These are phyloP conservation scores for Pseudonitzschia multistriata DNA, from an alignment of 108 stramenopile genomes.

Conservation along the genomic window DNA sequence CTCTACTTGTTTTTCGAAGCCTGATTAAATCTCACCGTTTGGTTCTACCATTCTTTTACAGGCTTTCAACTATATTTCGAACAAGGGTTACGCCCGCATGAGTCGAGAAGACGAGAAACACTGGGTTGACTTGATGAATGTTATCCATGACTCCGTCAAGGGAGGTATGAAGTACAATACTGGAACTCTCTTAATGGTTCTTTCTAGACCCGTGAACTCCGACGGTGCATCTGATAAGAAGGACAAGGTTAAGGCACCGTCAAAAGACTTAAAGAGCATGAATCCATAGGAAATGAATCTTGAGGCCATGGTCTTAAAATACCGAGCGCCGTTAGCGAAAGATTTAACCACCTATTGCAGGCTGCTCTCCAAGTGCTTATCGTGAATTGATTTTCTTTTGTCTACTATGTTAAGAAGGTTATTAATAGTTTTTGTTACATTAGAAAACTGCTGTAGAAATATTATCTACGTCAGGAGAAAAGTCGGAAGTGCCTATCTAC, in stretches of 20 bases:
- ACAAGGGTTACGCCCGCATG: constrained; percentile 90
- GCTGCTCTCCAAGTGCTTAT: neutral
- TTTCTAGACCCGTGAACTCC: constrained; percentile 62
- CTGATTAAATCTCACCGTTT: neutral
- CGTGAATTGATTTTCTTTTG: neutral
- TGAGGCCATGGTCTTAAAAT: neutral
- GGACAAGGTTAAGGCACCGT: constrained; percentile 32
- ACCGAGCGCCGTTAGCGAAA: constrained; percentile 3
- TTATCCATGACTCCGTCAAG: constrained; percentile 80
- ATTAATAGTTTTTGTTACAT: neutral
- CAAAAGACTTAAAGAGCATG: constrained; percentile 37
- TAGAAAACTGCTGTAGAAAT: neutral
- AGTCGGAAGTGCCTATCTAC: too few species aligned
- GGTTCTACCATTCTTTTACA: constrained; percentile 27
- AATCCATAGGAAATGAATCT: constrained; percentile 32
- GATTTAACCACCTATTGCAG: neutral
- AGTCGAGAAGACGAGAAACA: constrained; percentile 75
- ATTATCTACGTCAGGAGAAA: too few species aligned
- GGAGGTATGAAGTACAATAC: constrained; percentile 91
- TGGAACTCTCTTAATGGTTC: constrained; percentile 83
- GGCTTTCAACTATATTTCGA: constrained; percentile 89
- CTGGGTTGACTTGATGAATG: constrained; percentile 86
- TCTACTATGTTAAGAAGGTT: neutral
- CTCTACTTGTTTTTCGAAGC: neutral
- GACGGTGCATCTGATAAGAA: constrained; percentile 29